These are phyloP conservation scores for Pachysolen tannophilus DNA, from an alignment of 805 yeast species.

Conservation along the genomic window DNA sequence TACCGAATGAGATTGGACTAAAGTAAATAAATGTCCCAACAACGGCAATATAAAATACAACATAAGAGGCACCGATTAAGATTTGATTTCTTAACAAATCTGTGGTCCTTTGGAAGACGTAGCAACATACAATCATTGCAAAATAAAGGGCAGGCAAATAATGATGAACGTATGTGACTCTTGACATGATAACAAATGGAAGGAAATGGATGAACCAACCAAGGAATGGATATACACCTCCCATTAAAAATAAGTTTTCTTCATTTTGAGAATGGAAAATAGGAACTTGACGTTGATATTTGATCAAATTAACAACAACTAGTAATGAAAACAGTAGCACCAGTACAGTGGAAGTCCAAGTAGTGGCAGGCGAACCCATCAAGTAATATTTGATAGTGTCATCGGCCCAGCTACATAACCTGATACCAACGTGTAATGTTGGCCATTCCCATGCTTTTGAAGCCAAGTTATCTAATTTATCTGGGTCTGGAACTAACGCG, in stretches of 20 bases:
- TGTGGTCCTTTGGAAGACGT: slow-evolving; percentile 38
- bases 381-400: slow-evolving; percentile 54
- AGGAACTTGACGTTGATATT: slow-evolving; percentile 77
- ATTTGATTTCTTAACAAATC: slow-evolving; percentile 14
- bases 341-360: slow-evolving; percentile 64
- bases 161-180: slow-evolving; percentile 84
- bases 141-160: slow-evolving; percentile 79
- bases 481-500: slow-evolving; percentile 72
- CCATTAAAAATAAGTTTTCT: slow-evolving; percentile 38
- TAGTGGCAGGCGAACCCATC: slow-evolving; percentile 71
- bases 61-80: slow-evolving; percentile 29
- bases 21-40: slow-evolving; percentile 52
- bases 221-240: slow-evolving; percentile 70
- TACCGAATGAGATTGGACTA: slow-evolving; percentile 73
- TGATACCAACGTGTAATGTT: slow-evolving; percentile 61
- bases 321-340: slow-evolving; percentile 43
- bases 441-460: slow-evolving; percentile 90
- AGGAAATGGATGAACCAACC: slow-evolving; percentile 76
- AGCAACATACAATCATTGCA: slow-evolving; percentile 68
- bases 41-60: slow-evolving; percentile 39
- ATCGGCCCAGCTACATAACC: slow-evolving; percentile 68
- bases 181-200: slow-evolving; percentile 75
- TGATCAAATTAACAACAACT: slow-evolving; percentile 39
- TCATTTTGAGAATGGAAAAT: slow-evolving; percentile 39
- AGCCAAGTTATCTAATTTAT: slow-evolving; percentile 63